Evolutionary conservation across 352 stramenopile genomes (phyloP), one percentile per base, ranked within the genome.

Genomic region (Phytopythium mirpurense): DNA sequence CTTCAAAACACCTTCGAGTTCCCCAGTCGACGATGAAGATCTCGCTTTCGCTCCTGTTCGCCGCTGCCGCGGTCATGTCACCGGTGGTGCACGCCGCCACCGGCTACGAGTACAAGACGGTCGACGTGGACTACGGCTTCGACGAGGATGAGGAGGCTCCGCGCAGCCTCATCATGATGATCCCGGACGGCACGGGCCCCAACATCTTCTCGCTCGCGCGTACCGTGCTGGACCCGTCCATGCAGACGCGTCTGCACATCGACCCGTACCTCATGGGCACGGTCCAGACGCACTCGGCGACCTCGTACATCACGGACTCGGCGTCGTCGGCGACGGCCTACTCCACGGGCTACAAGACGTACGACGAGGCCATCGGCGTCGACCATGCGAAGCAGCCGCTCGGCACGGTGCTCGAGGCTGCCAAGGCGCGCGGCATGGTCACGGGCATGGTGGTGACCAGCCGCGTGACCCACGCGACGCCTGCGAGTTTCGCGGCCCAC

Each of bases 121-220:
- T 86, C 26, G 70, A 86, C 54, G 74, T 77, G 24, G 70, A 84
- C 62, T 88, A 83, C 57, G 68, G 48, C 40, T 69, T 77, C 23
- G 77, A 86, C 41, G 74, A 86, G 56, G 62, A 70, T 21, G 42
- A 71, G 45, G 61, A 71, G 19, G 31, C 56, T 1, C 60, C 74
- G 1, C 77, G 77, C 48, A 82, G 64, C 53, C 43, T 88, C 42
- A 85, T 86, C 54, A 88, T 86, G 72, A 88, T 86, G 77, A 86
- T 88, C 57, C 77, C 74, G 1, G 77, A 86, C 43, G 74, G 77
- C 46, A 88, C 74, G 16, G 72, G 72, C 2, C 76, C 76, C 42
- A 83, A 88, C 63, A 65, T 88, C 36, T 88, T 83, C 54, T 69
- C 73, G 0, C 51, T 88, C 29, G 73, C 73, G 32, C 71, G 76